Evolutionary conservation across 345 rosid genomes (phyloP).

Genomic region (Leavenworthia alabamica): DNA sequence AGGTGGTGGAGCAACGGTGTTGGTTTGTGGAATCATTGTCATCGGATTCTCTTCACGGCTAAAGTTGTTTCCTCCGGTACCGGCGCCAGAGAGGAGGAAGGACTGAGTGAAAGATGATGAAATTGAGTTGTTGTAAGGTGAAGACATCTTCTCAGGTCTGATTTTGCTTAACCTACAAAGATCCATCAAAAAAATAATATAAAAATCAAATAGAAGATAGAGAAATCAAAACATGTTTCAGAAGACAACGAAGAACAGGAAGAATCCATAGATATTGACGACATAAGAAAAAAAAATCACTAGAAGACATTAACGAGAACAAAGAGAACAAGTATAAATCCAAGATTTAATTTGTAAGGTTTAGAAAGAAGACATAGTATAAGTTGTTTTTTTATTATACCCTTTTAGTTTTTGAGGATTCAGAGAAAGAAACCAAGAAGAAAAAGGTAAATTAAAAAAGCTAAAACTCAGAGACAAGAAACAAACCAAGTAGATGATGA

Average conservation of each 20-base stretch:
- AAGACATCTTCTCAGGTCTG: slow-evolving; percentile 24
- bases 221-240: too few relatives aligned
- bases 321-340: slow-evolving; percentile 30
- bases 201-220: slow-evolving; percentile 6
- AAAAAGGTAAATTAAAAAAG: slow-evolving; percentile 32
- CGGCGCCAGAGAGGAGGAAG: slow-evolving; percentile 12
- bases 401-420: slow-evolving; percentile 19
- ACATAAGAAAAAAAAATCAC: slow-evolving; percentile 25
- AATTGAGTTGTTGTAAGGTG: slow-evolving; percentile 16
- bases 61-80: slow-evolving; percentile 10
- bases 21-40: slow-evolving; percentile 24
- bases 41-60: slow-evolving; percentile 12
- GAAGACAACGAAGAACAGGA: too few relatives aligned
- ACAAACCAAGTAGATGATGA: slow-evolving; percentile 29
- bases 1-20: slow-evolving; percentile 43
- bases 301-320: slow-evolving; percentile 32
- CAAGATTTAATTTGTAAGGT: slow-evolving; percentile 32
- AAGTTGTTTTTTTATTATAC: slow-evolving; percentile 30
- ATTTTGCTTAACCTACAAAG: slow-evolving; percentile 24
- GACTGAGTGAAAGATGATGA: slow-evolving; percentile 25
- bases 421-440: slow-evolving; percentile 34
- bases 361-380: slow-evolving; percentile 31
- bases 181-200: slow-evolving; percentile 14
- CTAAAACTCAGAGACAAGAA: slow-evolving; percentile 23
- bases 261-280: slow-evolving; percentile 31